phyloP scores from a whole-genome alignment of 2,329 filamentous ascomycete species.

The Neofusicoccum cordaticola region DNA sequence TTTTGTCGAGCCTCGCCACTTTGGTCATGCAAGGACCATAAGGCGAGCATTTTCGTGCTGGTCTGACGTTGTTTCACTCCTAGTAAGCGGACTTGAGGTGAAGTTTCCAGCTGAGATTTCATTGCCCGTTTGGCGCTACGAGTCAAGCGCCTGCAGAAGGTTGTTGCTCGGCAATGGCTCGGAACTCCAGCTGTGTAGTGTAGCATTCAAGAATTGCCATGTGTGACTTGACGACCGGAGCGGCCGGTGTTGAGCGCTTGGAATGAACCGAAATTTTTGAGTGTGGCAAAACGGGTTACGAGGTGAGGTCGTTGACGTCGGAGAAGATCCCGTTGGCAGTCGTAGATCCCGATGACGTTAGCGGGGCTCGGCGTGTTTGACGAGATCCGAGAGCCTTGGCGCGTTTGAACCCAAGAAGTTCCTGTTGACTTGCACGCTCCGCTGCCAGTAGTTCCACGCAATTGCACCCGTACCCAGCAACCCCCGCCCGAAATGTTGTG shows the following conservation, averaged over 20 bases:
- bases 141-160: neutral
- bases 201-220: neutral
- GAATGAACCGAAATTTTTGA: neutral
- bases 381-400: neutral
- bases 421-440: neutral
- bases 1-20: too few species aligned
- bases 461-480: slow-evolving; percentile 1
- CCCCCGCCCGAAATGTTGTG: slow-evolving; percentile 31
- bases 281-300: neutral
- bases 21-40: neutral
- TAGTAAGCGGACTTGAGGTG: too few species aligned
- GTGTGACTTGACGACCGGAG: neutral
- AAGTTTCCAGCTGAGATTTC: too few species aligned
- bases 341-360: slow-evolving; percentile 8
- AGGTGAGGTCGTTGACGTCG: slow-evolving; percentile 6
- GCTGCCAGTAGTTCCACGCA: slow-evolving; percentile 3
- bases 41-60: neutral
- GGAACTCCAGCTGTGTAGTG: neutral
- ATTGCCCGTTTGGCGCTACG: too few species aligned
- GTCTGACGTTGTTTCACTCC: too few species aligned
- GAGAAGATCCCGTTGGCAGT: neutral
- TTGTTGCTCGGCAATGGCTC: neutral
- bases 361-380: neutral
- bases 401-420: slow-evolving; percentile 11
- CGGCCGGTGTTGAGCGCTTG: neutral